phyloP scores from a whole-genome alignment of 345 rosid genomes.

The Populus alba region DNA sequence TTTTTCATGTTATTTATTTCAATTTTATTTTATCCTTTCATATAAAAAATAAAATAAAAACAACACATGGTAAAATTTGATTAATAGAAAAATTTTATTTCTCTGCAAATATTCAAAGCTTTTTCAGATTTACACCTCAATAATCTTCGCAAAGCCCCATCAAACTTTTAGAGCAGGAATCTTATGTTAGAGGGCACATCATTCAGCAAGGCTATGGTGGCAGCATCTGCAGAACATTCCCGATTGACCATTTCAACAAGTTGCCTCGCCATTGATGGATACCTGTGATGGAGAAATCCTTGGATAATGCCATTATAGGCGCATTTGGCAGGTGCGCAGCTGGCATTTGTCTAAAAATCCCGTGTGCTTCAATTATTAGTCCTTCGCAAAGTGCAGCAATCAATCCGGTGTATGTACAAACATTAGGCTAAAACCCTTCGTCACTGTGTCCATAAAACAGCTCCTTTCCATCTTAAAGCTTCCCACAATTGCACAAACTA shows the following conservation, averaged over 20 bases:
- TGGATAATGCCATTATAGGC: not conserved
- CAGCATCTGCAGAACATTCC: not conserved
- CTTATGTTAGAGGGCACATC: not conserved
- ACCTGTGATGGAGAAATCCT: not conserved
- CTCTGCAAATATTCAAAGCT: not conserved
- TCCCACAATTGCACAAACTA: not conserved
- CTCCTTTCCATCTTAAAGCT: not conserved
- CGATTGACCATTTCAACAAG: not conserved
- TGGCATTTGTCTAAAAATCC: not conserved
- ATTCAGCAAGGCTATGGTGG: not conserved
- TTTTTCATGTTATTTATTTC: no score
- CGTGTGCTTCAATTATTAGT: not conserved
- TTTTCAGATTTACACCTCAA: not conserved
- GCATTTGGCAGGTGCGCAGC: not conserved
- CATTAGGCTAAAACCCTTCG: not conserved
- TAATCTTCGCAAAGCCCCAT: not conserved
- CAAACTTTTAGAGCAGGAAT: not conserved
- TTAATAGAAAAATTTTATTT: rapidly evolving
- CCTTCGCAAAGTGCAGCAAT: not conserved
- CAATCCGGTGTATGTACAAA: not conserved
- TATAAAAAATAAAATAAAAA: no score
- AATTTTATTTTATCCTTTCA: no score
- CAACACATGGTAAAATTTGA: no score
- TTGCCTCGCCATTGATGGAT: not conserved
- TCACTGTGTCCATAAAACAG: not conserved